Evolutionary conservation across 768 basidiomycete species (phyloP).

Genomic region (Naganishia kalamii): DNA sequence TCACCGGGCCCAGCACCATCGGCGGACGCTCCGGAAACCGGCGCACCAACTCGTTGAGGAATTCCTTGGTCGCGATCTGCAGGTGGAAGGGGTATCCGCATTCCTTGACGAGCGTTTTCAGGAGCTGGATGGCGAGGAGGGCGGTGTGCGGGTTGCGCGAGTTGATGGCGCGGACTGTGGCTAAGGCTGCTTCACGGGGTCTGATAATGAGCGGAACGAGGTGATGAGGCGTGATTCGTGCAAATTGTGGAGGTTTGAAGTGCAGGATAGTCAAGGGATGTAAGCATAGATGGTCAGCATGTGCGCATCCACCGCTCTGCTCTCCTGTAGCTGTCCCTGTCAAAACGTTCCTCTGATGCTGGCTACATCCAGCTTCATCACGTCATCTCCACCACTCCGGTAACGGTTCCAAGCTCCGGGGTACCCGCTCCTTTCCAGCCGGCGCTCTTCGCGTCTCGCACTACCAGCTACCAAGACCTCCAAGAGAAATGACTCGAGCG

Average conservation of each 20-base stretch:
- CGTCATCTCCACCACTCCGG: no score
- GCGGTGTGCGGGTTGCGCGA: slow-evolving; percentile 88
- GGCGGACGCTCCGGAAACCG: slow-evolving; percentile 97
- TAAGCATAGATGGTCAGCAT: neutral
- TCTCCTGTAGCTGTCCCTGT: no score
- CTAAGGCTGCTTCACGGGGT: slow-evolving; percentile 85
- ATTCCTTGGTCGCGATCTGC: slow-evolving; percentile 94
- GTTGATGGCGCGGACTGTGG: slow-evolving; percentile 74
- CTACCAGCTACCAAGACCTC: neutral
- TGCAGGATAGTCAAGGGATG: neutral
- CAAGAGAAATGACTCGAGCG: neutral
- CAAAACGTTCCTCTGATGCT: no score
- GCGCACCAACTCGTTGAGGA: slow-evolving; percentile 94
- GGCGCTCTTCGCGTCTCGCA: no score
- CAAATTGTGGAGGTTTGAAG: neutral
- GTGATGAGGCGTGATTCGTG: neutral
- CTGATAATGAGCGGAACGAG: slow-evolving; percentile 48
- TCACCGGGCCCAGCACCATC: slow-evolving; percentile 86
- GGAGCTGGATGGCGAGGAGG: slow-evolving; percentile 71
- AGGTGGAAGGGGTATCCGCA: slow-evolving; percentile 98
- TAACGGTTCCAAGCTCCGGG: no score
- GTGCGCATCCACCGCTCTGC: no score
- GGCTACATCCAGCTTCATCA: no score
- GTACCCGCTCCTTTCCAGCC: no score
- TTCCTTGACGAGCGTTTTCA: slow-evolving; percentile 85